Percentiles rank a stretch among this genome's conserved stretches.
Conservation (phyloP, 805 yeast species). For the Saturnispora silvae region DNA sequence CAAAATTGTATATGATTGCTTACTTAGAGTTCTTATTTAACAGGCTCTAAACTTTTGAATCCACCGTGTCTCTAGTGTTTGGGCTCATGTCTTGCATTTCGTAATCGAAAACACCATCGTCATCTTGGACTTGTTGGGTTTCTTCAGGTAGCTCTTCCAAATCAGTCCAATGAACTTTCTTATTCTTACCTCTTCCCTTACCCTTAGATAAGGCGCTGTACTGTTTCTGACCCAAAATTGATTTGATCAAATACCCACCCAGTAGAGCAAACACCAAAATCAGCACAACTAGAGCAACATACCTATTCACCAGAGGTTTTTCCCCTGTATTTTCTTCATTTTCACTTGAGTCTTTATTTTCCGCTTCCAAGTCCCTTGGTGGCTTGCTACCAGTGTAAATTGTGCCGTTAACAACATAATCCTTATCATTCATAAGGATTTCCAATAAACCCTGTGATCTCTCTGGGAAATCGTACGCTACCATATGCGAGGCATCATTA, state of each 20-base stretch:
- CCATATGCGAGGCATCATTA: constrained; percentile 83
- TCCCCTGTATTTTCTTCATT: neutral
- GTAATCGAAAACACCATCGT: neutral
- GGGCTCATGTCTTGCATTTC: neutral
- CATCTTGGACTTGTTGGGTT: neutral
- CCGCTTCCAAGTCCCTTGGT: neutral
- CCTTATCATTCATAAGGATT: constrained; percentile 14
- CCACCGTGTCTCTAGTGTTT: too few relatives aligned
- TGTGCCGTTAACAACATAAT: constrained; percentile 10
- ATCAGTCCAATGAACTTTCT: constrained; percentile 28
- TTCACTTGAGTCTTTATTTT: neutral
- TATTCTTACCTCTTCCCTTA: constrained; percentile 18
- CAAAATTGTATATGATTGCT: too few relatives aligned
- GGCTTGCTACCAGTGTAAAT: constrained; percentile 1
- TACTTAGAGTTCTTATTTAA: too few relatives aligned
- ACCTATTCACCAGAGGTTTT: neutral
- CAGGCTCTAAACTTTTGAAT: too few relatives aligned
- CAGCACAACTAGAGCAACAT: constrained; percentile 6
- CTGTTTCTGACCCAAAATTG: constrained; percentile 2
- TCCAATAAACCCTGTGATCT: constrained; percentile 65
- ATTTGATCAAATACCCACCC: constrained; percentile 6
- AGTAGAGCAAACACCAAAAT: constrained; percentile 3
- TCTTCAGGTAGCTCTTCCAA: constrained; percentile 8
- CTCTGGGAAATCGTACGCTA: constrained; percentile 71
- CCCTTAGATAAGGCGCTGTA: constrained; percentile 2